Evolutionary conservation across 2,329 filamentous ascomycete species (phyloP).

Genomic region (Monosporascus sp.): DNA sequence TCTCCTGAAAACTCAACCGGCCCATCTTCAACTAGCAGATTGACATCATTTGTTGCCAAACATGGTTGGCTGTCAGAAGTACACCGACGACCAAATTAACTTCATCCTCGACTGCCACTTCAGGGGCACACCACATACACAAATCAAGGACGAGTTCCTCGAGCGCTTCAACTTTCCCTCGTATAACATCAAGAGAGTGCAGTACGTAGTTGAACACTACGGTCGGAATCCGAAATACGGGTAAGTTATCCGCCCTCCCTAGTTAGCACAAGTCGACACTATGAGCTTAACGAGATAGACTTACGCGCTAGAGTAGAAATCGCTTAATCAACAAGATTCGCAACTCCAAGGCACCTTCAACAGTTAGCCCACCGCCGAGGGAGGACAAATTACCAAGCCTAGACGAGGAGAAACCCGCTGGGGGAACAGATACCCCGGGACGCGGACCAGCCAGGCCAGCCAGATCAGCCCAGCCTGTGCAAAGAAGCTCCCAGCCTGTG

Average conservation of each 20-base stretch:
- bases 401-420: too few relatives aligned
- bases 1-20: neutral
- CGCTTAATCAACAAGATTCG: too few relatives aligned
- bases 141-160: constrained; percentile 4
- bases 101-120: constrained; percentile 10
- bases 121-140: neutral
- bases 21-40: neutral
- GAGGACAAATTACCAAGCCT: too few relatives aligned
- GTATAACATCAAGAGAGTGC: constrained; percentile 1
- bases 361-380: too few relatives aligned
- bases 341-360: too few relatives aligned
- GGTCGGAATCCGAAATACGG: neutral
- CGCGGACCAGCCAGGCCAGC: too few relatives aligned
- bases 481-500: too few relatives aligned
- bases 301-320: too few relatives aligned
- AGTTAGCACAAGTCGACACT: too few relatives aligned
- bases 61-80: constrained; percentile 11
- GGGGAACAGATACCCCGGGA: too few relatives aligned
- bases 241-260: neutral
- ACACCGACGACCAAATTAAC: constrained; percentile 13
- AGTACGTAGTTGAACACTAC: constrained; percentile 2
- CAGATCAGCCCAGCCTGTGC: too few relatives aligned
- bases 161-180: neutral
- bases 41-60: neutral
- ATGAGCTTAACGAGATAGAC: too few relatives aligned